These are phyloP conservation scores for Cyberlindnera xishuangbannaensis DNA, from an alignment of 805 yeast species.

Conservation along the genomic window DNA sequence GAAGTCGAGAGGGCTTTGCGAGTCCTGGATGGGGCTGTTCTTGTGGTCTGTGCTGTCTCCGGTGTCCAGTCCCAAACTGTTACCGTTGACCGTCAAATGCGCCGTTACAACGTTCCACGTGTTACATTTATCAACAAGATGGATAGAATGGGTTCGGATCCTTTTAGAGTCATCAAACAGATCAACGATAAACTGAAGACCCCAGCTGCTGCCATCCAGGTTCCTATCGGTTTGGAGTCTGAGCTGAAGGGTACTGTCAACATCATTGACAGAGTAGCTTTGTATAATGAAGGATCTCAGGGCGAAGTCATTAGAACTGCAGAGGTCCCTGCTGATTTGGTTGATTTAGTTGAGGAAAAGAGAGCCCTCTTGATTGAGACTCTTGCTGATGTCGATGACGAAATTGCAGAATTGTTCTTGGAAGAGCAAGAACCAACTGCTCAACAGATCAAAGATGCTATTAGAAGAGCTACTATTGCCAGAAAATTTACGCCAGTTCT, in stretches of 20 bases:
- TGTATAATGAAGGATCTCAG: conserved; percentile 84
- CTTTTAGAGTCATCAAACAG: conserved; percentile 92
- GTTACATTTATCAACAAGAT: conserved; percentile 94
- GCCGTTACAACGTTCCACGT: conserved; percentile 95
- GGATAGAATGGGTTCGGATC: conserved; percentile 99
- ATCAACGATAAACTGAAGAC: conserved; percentile 80
- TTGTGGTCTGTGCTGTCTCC: conserved; percentile 96
- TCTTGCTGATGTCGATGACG: conserved; percentile 97
- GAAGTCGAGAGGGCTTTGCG: conserved; percentile 98
- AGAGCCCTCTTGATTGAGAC: conserved; percentile 83
- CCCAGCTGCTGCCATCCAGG: conserved; percentile 96
- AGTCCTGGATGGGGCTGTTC: conserved; percentile 96
- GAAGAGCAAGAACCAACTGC: conserved; percentile 86
- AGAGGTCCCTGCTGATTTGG: conserved; percentile 74
- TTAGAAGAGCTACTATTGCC: conserved; percentile 91
- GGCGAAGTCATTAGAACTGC: conserved; percentile 73
- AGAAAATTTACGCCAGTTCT: conserved; percentile 98
- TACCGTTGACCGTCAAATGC: conserved; percentile 98
- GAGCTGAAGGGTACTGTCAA: conserved; percentile 86
- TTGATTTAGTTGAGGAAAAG: conserved; percentile 83
- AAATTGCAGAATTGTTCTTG: conserved; percentile 86
- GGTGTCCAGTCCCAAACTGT: conserved; percentile 99
- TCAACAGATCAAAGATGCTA: conserved; percentile 81
- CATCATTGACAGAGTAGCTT: conserved; percentile 78
- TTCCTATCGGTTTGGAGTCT: conserved; percentile 93